Base-by-base conservation (phyloP, 345 rosid species). In the Acer yangbiense region DNA sequence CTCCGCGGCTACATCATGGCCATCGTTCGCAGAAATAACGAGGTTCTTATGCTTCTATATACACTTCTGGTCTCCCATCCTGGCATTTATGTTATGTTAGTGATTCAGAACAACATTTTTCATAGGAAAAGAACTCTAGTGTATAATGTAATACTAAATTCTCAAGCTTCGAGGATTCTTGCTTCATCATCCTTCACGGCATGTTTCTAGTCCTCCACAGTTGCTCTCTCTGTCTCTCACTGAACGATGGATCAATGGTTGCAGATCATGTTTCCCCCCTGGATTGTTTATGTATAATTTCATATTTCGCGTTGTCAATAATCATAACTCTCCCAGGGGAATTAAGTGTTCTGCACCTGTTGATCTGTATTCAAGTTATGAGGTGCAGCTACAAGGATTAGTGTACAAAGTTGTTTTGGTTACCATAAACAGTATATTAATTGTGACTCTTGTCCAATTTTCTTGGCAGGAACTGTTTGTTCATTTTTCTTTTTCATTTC, bases 1-100 rank as follows among this genome's bases (percentile, higher is more conserved):
- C 76, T 18, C 74, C 79, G 5, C 78, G 14, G 57, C 60, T 76
- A 27, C 82, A 62, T 17, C 78, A 82, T 60, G 58, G 83, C 78
- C 57, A 79, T 27, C 72, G 7, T 43, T 84, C 80, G 76, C 78
- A 68, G 74, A 73, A 46, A 75, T 48, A 17, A 50, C 13, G 69
- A 80, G 82, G 83, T 81, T 68, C 39, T 44, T n/a, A 39, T 64
- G 29, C 75, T 72, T 41, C 65, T 9, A 25, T 4, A 25, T 18
- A 50, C 32, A 67, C 12, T 17, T 50, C 11, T 9, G 48, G 6
- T 43, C 65, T 32, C 16, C 32, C 17, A 68, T 52, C 6, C 48
- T 61, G 8, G 39, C 6, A 43, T 39, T 48, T n/a, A 18, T 46
- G 6, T 73, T 43, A 55, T 13, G 13, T 32, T 64, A 52, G 0